phyloP scores from a whole-genome alignment of 1,139 yeast genomes.

The Pichia sp. region DNA sequence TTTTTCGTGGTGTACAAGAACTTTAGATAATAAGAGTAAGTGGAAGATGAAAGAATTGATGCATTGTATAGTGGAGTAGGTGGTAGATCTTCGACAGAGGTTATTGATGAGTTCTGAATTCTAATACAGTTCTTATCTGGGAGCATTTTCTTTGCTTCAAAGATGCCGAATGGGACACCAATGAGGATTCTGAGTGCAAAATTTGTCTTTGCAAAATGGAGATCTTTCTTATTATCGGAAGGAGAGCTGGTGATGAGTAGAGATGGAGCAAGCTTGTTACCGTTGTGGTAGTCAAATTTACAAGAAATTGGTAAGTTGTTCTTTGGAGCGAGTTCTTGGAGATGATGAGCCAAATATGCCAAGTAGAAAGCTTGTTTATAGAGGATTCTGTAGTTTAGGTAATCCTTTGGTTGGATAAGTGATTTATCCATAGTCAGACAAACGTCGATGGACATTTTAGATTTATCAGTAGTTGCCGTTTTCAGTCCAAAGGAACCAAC shows the following conservation, averaged over 20 bases:
- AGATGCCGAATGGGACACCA: slow-evolving; percentile 63
- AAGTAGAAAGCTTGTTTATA: slow-evolving; percentile 86
- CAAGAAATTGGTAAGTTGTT: slow-evolving; percentile 53
- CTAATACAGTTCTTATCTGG: slow-evolving; percentile 79
- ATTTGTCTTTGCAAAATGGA: slow-evolving; percentile 58
- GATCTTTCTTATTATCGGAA: slow-evolving; percentile 32
- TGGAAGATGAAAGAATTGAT: slow-evolving; percentile 61
- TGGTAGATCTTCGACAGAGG: slow-evolving; percentile 40
- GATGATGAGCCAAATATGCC: slow-evolving; percentile 64
- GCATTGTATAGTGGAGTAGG: slow-evolving; percentile 87
- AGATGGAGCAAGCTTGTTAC: slow-evolving; percentile 60
- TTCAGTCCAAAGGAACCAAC: slow-evolving; percentile 89
- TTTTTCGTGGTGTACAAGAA: slow-evolving; percentile 70
- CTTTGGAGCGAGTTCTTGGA: slow-evolving; percentile 48
- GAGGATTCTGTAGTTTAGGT: slow-evolving; percentile 79
- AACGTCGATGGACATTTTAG: slow-evolving; percentile 65
- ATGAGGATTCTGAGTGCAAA: slow-evolving; percentile 65
- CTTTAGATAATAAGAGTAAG: slow-evolving; percentile 64
- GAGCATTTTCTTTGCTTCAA: slow-evolving; percentile 67
- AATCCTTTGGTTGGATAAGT: slow-evolving; percentile 80
- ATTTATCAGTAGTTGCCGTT: slow-evolving; percentile 60
- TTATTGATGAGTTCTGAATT: slow-evolving; percentile 31
- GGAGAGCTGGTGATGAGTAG: slow-evolving; percentile 45
- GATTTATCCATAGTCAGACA: slow-evolving; percentile 73
- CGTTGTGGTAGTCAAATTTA: slow-evolving; percentile 56